Conservation (phyloP, 495 filamentous ascomycete species). For the Xylaria castorea region DNA sequence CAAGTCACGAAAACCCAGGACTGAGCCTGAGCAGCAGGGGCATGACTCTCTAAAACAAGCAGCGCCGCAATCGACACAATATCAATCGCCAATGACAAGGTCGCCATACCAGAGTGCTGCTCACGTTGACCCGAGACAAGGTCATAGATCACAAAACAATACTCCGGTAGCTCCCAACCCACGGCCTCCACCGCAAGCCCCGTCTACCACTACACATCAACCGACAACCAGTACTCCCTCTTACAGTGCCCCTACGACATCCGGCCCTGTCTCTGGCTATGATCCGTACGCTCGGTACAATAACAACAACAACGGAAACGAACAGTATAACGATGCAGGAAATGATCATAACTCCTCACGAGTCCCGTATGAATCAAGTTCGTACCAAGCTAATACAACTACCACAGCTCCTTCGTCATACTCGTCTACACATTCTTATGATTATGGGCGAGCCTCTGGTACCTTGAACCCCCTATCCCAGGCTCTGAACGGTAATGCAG, state of each 20-base stretch:
- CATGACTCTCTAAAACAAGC: slow-evolving; percentile 30
- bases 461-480: slow-evolving; percentile 37
- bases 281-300: slow-evolving; percentile 38
- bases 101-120: slow-evolving; percentile 37
- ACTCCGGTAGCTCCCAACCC: slow-evolving; percentile 34
- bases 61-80: slow-evolving; percentile 26
- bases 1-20: slow-evolving; percentile 32
- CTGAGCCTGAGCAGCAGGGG: slow-evolving; percentile 28
- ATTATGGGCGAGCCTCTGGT: slow-evolving; percentile 33
- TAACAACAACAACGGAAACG: slow-evolving; percentile 30
- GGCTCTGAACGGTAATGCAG: slow-evolving; percentile 29
- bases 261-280: slow-evolving; percentile 33
- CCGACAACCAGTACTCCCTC: slow-evolving; percentile 27
- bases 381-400: slow-evolving; percentile 33
- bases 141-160: slow-evolving; percentile 35
- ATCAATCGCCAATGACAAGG: slow-evolving; percentile 30
- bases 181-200: slow-evolving; percentile 34
- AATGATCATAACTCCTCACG: slow-evolving; percentile 33
- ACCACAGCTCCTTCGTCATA: slow-evolving; percentile 34
- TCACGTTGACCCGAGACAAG: slow-evolving; percentile 32
- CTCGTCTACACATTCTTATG: slow-evolving; percentile 32
- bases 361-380: slow-evolving; percentile 37
- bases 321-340: slow-evolving; percentile 33
- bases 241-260: slow-evolving; percentile 29
- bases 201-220: slow-evolving; percentile 27